phyloP scores from a whole-genome alignment of 306 rosid species.

The Bauhinia variegata region DNA sequence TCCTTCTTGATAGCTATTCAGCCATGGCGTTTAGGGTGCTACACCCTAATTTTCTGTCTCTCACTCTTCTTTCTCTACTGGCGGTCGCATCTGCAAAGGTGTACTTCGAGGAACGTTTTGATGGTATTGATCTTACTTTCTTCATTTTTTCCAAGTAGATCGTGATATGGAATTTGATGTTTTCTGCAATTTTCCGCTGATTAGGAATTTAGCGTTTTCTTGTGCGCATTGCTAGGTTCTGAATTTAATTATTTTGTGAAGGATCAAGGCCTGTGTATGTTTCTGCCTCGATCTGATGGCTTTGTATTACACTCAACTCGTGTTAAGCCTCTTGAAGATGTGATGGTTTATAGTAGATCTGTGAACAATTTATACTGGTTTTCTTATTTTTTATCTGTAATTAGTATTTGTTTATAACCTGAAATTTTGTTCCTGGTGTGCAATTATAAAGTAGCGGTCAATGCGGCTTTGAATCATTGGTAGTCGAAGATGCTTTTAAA shows the following conservation, averaged over 20 bases:
- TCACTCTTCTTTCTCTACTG: constrained; percentile 60
- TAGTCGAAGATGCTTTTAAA: not conserved
- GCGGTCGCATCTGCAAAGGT: constrained; percentile 79
- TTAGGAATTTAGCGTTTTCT: constrained; percentile 25
- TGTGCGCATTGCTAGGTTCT: not conserved
- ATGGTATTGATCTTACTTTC: constrained; percentile 54
- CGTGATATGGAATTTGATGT: not conserved
- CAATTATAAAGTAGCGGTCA: not conserved
- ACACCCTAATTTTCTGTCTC: constrained; percentile 64
- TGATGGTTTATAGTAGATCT: constrained; percentile 53
- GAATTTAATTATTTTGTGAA: constrained; percentile 17
- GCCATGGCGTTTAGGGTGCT: constrained; percentile 81
- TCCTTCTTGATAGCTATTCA: constrained; percentile 7
- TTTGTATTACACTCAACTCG: constrained; percentile 1
- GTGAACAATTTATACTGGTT: too few species aligned
- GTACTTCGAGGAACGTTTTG: constrained; percentile 91
- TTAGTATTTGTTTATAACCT: too few species aligned
- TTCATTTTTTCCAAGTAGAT: constrained; percentile 23
- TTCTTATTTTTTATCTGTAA: too few species aligned
- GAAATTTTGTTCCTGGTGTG: too few species aligned
- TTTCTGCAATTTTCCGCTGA: constrained; percentile 24
- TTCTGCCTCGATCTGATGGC: constrained; percentile 53
- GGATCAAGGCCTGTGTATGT: constrained; percentile 35
- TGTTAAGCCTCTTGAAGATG: constrained; percentile 4
- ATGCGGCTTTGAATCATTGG: constrained; percentile 23